Evolutionary conservation across 352 stramenopile genomes (phyloP).

Genomic region (Phytopythium kandeliae): DNA sequence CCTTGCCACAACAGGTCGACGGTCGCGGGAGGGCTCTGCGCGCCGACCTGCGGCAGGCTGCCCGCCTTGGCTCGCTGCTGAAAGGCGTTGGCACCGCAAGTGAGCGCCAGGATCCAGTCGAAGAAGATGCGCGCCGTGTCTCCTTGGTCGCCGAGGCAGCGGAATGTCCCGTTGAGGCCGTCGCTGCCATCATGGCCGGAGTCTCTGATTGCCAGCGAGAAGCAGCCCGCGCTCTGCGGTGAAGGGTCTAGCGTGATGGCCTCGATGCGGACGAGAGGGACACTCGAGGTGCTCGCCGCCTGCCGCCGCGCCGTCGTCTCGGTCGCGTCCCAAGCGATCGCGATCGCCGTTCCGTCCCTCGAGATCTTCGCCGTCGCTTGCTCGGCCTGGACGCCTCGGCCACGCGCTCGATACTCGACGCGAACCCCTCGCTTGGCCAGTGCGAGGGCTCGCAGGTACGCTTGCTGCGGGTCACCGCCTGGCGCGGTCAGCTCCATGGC

Average conservation of each 20-base stretch:
- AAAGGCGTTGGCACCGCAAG: conserved; percentile 31
- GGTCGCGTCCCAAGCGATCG: not conserved
- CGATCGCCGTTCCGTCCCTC: not conserved
- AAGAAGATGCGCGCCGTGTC: conserved; percentile 7
- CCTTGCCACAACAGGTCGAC: conserved; percentile 35
- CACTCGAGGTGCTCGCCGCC: no score
- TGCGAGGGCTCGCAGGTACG: not conserved
- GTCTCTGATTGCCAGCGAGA: not conserved
- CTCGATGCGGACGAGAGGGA: not conserved
- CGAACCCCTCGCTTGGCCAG: conserved; percentile 1
- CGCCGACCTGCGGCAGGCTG: no score
- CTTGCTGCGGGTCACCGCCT: not conserved
- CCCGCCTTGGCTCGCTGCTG: conserved; percentile 14
- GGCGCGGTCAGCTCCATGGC: no score
- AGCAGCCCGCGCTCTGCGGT: not conserved
- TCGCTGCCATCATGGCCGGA: no score
- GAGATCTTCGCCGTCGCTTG: not conserved
- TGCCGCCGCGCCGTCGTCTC: not conserved
- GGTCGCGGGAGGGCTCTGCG: conserved; percentile 2
- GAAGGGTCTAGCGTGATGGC: not conserved
- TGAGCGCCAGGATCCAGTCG: conserved; percentile 33
- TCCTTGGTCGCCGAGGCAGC: not conserved
- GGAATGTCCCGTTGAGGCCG: not conserved
- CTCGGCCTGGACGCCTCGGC: not conserved
- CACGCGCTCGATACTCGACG: not conserved